Percentiles rank a stretch among this genome's conserved stretches.
Conservation (phyloP, 2,329 filamentous ascomycete genomes). For the Piedraia hortae region DNA sequence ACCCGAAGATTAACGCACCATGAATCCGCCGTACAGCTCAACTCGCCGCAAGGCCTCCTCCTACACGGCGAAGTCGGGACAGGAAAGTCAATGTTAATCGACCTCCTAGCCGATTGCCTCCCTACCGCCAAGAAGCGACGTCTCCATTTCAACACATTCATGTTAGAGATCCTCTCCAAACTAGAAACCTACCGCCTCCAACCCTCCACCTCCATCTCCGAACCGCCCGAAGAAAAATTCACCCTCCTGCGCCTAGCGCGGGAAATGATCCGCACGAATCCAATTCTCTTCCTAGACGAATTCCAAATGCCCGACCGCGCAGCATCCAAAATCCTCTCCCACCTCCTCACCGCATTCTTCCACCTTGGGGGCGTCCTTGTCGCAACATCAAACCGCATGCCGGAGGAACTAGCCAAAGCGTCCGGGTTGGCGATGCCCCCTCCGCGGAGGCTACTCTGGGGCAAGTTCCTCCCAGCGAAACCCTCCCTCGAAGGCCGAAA, state of each 20-base stretch:
- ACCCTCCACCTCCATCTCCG: constrained; percentile 1
- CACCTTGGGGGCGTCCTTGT: constrained; percentile 57
- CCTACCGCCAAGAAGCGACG: constrained; percentile 45
- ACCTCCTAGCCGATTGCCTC: constrained; percentile 50
- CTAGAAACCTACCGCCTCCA: constrained; percentile 34
- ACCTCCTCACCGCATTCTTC: constrained; percentile 55
- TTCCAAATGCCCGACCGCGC: constrained; percentile 60
- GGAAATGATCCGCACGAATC: constrained; percentile 45
- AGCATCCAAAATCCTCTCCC: constrained; percentile 51
- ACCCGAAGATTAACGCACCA: constrained; percentile 41
- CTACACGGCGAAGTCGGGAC: constrained; percentile 61
- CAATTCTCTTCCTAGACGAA: constrained; percentile 56
- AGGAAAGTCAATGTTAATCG: constrained; percentile 64
- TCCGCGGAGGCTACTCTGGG: constrained; percentile 21
- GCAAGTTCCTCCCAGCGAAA: too few species aligned
- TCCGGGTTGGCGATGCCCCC: constrained; percentile 32
- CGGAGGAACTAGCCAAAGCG: constrained; percentile 52
- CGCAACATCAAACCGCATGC: constrained; percentile 60
- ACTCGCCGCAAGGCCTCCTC: constrained; percentile 47
- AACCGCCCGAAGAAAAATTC: constrained; percentile 28
- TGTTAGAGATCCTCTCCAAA: constrained; percentile 48
- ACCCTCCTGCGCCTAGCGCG: constrained; percentile 47
- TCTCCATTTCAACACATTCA: constrained; percentile 71
- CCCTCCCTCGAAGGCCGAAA: constrained; percentile 25
- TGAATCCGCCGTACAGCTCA: constrained; percentile 40